These are phyloP conservation scores for Ramichloridium luteum DNA, from an alignment of 2,329 filamentous ascomycete genomes.

Conservation along the genomic window DNA sequence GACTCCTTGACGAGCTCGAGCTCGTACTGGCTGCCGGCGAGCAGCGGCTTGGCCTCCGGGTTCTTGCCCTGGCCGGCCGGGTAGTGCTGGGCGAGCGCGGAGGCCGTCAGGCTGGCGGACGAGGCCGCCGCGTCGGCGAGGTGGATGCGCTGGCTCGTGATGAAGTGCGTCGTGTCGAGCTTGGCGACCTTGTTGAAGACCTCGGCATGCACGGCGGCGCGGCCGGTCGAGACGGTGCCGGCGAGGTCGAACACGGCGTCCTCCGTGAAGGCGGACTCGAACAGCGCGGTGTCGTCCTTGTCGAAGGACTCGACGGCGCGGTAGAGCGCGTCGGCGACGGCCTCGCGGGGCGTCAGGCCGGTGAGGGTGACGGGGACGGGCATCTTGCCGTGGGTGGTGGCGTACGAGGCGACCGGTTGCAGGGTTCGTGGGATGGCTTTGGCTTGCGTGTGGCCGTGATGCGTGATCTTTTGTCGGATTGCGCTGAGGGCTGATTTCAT, in stretches of 20 bases:
- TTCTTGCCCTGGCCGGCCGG: slow-evolving; percentile 18
- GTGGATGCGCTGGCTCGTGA: slow-evolving; percentile 22
- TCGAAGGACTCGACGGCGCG: slow-evolving; percentile 21
- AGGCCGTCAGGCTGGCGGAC: slow-evolving; percentile 19
- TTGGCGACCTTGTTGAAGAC: slow-evolving; percentile 14
- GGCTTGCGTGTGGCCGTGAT: too few species aligned
- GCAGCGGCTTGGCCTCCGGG: slow-evolving; percentile 13
- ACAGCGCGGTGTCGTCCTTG: slow-evolving; percentile 18
- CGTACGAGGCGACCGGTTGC: too few species aligned
- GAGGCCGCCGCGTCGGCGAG: slow-evolving; percentile 16
- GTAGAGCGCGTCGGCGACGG: slow-evolving; percentile 25
- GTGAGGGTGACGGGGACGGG: too few species aligned
- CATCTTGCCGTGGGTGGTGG: too few species aligned
- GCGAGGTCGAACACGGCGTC: slow-evolving; percentile 15
- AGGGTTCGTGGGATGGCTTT: too few species aligned
- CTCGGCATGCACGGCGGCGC: slow-evolving; percentile 13
- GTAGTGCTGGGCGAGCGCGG: slow-evolving; percentile 21
- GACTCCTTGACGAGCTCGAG: slow-evolving; percentile 20
- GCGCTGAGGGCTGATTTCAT: too few species aligned
- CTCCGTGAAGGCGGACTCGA: slow-evolving; percentile 21
- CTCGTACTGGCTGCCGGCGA: slow-evolving; percentile 21
- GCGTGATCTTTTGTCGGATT: too few species aligned
- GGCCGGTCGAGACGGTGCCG: slow-evolving; percentile 13
- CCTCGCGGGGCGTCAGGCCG: too few species aligned
- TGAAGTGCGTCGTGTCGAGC: slow-evolving; percentile 25